Conservation (phyloP, 345 rosid genomes). For the Cardamine occulta region DNA sequence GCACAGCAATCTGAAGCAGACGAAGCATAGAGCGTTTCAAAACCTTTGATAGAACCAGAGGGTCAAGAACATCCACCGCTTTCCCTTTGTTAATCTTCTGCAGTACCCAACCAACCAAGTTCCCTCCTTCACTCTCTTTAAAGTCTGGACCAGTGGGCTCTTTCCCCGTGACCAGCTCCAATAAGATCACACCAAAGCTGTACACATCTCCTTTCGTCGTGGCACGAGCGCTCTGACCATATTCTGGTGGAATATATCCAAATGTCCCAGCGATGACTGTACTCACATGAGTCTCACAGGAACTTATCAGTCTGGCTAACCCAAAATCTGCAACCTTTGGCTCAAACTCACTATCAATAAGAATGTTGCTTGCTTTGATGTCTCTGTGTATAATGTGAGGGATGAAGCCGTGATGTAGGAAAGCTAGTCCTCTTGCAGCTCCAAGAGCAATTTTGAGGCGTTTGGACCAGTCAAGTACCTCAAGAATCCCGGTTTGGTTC, state of each 20-base stretch:
- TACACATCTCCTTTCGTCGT: slow-evolving; percentile 87
- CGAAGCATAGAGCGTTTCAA: slow-evolving; percentile 65
- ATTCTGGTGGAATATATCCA: slow-evolving; percentile 95
- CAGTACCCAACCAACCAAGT: slow-evolving; percentile 84
- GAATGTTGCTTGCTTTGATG: slow-evolving; percentile 88
- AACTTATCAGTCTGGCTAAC: slow-evolving; percentile 87
- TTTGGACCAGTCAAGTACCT: slow-evolving; percentile 75
- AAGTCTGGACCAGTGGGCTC: slow-evolving; percentile 97
- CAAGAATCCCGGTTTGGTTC: slow-evolving; percentile 62
- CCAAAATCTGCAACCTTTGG: slow-evolving; percentile 93
- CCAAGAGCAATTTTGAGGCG: slow-evolving; percentile 78
- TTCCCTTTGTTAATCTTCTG: slow-evolving; percentile 72
- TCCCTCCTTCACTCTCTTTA: slow-evolving; percentile 91
- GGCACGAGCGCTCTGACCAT: slow-evolving; percentile 84
- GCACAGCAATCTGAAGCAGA: slow-evolving; percentile 64
- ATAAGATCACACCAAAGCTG: slow-evolving; percentile 85
- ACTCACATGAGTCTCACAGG: slow-evolving; percentile 89
- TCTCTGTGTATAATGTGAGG: slow-evolving; percentile 97
- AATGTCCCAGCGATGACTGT: slow-evolving; percentile 83
- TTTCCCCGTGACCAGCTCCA: slow-evolving; percentile 85
- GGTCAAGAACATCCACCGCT: slow-evolving; percentile 71
- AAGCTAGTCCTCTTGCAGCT: slow-evolving; percentile 81
- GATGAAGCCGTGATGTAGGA: slow-evolving; percentile 80
- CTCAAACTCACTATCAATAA: slow-evolving; percentile 71
- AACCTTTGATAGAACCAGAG: slow-evolving; percentile 49